Percentiles rank a stretch among this genome's conserved stretches.
These are phyloP conservation scores for Verticillium dahliae DNA, from an alignment of 2,329 filamentous ascomycete species.

Conservation along the genomic window DNA sequence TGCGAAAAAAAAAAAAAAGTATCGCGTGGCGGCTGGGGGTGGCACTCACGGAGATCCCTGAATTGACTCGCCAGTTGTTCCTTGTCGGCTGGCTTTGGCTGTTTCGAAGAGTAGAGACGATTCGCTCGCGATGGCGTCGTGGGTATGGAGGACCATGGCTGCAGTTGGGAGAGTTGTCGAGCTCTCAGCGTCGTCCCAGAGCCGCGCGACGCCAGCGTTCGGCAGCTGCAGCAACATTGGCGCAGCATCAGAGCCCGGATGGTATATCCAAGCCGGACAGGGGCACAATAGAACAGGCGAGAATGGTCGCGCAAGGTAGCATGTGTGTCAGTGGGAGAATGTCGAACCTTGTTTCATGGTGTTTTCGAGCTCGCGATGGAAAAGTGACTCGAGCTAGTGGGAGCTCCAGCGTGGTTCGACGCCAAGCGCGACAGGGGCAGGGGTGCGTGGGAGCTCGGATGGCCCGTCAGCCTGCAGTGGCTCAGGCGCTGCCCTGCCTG, in stretches of 20 bases:
- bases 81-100: not conserved
- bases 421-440: not conserved
- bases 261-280: not conserved
- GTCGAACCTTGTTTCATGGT: not conserved
- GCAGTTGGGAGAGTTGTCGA: not conserved
- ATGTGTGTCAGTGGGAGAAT: too few relatives aligned
- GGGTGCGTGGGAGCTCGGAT: not conserved
- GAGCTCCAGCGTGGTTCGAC: not conserved
- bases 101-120: constrained; percentile 2
- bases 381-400: not conserved
- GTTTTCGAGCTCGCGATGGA: not conserved
- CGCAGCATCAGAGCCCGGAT: constrained; percentile 6
- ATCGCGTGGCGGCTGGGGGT: not conserved
- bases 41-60: constrained; percentile 8
- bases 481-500: not conserved
- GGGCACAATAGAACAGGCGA: not conserved
- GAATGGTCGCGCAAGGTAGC: not conserved
- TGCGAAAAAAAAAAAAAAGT: too few relatives aligned
- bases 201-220: constrained; percentile 4
- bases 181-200: not conserved
- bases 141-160: not conserved
- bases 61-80: constrained; percentile 5
- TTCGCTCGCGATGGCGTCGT: not conserved
- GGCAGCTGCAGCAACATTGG: constrained; percentile 8
- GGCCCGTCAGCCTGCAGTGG: not conserved